Evolutionary conservation across 345 rosid genomes (phyloP).

Genomic region (Camelina laxa): DNA sequence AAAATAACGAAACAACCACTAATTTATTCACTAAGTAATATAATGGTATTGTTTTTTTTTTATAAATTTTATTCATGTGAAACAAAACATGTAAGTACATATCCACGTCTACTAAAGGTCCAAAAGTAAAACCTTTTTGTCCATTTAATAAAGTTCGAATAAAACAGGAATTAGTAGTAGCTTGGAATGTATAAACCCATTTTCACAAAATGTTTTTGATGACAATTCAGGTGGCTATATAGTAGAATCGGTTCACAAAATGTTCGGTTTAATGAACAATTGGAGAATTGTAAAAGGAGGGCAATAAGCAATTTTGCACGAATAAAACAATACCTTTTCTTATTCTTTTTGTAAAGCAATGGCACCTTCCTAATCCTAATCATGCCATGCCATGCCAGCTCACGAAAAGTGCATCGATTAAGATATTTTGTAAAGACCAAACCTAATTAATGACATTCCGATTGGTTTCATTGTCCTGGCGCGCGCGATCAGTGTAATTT

Average conservation of each 20-base stretch:
- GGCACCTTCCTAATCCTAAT: conserved; percentile 18
- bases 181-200: conserved; percentile 4
- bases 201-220: background rate
- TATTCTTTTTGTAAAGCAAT: conserved; percentile 15
- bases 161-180: conserved; percentile 4
- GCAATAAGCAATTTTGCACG: background rate
- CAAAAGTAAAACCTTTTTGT: conserved; percentile 6
- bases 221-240: too few relatives aligned
- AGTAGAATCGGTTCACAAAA: background rate
- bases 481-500: conserved; percentile 24
- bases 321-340: background rate
- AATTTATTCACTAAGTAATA: background rate
- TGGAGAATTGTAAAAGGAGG: conserved; percentile 9
- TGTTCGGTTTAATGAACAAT: conserved; percentile 9
- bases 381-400: conserved; percentile 34
- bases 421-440: conserved; percentile 2
- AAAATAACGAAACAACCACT: conserved; percentile 21
- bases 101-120: conserved; percentile 22
- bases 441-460: conserved; percentile 14
- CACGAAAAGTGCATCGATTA: conserved; percentile 25
- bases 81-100: conserved; percentile 19
- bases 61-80: background rate
- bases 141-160: conserved; percentile 13
- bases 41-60: background rate
- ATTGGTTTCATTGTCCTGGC: conserved; percentile 15